Conservation (phyloP, 768 basidiomycete genomes). For the Daedaleopsis sinensis region DNA sequence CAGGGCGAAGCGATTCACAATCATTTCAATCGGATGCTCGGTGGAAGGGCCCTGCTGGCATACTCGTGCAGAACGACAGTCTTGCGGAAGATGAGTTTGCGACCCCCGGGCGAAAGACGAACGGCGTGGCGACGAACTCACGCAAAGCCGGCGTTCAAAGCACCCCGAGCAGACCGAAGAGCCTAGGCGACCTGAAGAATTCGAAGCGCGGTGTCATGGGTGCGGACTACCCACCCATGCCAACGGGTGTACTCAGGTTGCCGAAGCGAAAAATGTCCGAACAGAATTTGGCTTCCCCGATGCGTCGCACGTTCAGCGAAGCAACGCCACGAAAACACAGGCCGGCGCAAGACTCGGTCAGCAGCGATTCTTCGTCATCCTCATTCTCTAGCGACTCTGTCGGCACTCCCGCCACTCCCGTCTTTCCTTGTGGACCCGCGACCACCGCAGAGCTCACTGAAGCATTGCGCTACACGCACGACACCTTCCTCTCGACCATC, state of each 20-base stretch:
- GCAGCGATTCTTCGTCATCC: slow-evolving; percentile 73
- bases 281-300: slow-evolving; percentile 15
- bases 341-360: slow-evolving; percentile 49
- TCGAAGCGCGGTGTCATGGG: slow-evolving; percentile 35
- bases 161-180: slow-evolving; percentile 48
- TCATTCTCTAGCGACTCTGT: slow-evolving; percentile 63
- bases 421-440: slow-evolving; percentile 74
- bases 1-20: slow-evolving; percentile 30
- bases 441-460: slow-evolving; percentile 71
- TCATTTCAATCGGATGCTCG: slow-evolving; percentile 36
- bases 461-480: slow-evolving; percentile 82
- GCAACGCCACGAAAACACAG: slow-evolving; percentile 18
- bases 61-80: slow-evolving; percentile 29
- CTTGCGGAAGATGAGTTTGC: slow-evolving; percentile 13
- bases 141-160: slow-evolving; percentile 9
- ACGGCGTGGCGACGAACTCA: slow-evolving; percentile 20
- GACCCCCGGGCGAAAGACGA: slow-evolving; percentile 17
- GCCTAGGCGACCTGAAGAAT: slow-evolving; percentile 53
- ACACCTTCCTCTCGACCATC: slow-evolving; percentile 89
- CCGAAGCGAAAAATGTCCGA: slow-evolving; percentile 15
- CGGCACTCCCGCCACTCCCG: slow-evolving; percentile 46
- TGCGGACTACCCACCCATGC: slow-evolving; percentile 40
- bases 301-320: slow-evolving; percentile 5
- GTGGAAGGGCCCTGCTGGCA: slow-evolving; percentile 36
- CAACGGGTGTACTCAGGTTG: slow-evolving; percentile 25